These are phyloP conservation scores for Cladophialophora exuberans DNA, from an alignment of 2,329 filamentous ascomycete genomes.

Conservation along the genomic window DNA sequence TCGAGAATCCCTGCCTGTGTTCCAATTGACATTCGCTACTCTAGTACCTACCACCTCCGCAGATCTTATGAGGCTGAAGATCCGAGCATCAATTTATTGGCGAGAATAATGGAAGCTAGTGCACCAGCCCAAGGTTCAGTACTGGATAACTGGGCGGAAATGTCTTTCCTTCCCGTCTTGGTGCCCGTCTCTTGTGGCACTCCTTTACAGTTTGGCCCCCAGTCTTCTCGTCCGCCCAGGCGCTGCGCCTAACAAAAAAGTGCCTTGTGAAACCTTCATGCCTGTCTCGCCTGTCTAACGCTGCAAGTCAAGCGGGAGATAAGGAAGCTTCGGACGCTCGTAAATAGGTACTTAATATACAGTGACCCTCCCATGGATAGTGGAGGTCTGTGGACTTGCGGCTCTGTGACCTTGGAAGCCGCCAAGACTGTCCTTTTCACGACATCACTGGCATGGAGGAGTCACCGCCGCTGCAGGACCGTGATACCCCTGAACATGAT, in stretches of 20 bases:
- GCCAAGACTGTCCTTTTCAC: neutral
- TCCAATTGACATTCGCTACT: too few relatives aligned
- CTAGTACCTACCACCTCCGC: too few relatives aligned
- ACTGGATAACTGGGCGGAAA: neutral
- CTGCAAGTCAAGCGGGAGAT: neutral
- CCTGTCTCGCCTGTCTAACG: neutral
- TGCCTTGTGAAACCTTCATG: neutral
- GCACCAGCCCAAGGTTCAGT: too few relatives aligned
- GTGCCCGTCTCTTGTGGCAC: neutral
- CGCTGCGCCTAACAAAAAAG: neutral
- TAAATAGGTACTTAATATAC: neutral
- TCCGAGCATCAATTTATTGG: too few relatives aligned
- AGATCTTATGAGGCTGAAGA: too few relatives aligned
- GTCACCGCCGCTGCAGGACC: neutral
- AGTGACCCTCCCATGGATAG: neutral
- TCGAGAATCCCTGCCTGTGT: too few relatives aligned
- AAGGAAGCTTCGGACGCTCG: neutral
- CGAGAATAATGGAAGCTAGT: too few relatives aligned
- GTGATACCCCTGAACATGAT: neutral
- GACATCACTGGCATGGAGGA: neutral
- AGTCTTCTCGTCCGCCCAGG: neutral
- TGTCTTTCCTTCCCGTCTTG: neutral
- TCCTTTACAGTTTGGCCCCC: neutral
- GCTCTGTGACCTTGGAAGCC: neutral
- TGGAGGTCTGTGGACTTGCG: neutral